Conservation (phyloP, 2,329 filamentous ascomycete species). For the Fusarium buharicum region DNA sequence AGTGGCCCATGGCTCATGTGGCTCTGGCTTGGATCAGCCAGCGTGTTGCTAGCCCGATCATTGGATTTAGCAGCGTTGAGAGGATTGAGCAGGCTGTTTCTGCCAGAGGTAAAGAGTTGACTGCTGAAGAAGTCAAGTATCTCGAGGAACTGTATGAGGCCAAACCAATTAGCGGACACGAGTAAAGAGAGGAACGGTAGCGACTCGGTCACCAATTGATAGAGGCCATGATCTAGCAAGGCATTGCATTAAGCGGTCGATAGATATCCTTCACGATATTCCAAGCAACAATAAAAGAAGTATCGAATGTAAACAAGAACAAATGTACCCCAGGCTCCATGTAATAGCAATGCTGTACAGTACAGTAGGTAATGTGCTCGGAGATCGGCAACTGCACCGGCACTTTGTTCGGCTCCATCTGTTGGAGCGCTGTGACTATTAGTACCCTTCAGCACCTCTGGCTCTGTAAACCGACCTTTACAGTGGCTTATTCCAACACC, state of each 20-base stretch:
- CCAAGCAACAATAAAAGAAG: too few relatives aligned
- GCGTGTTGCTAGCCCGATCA: conserved; percentile 24
- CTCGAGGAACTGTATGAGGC: conserved; percentile 32
- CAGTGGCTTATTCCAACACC: not conserved
- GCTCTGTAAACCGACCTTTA: not conserved
- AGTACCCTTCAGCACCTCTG: not conserved
- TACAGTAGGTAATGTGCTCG: not conserved
- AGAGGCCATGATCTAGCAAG: too few relatives aligned
- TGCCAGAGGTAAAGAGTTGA: conserved; percentile 19
- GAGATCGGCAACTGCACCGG: conserved; percentile 11
- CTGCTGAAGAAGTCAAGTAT: conserved; percentile 18
- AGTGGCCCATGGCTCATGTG: conserved; percentile 34
- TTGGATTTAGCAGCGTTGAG: conserved; percentile 32
- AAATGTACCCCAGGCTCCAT: too few relatives aligned
- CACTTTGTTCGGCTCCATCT: conserved; percentile 9
- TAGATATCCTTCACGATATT: too few relatives aligned
- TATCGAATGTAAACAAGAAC: too few relatives aligned
- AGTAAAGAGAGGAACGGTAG: too few relatives aligned
- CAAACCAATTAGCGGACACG: conserved; percentile 24
- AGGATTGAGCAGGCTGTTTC: conserved; percentile 33
- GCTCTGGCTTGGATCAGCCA: conserved; percentile 32
- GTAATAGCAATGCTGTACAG: too few relatives aligned
- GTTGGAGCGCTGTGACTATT: not conserved
- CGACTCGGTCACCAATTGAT: too few relatives aligned
- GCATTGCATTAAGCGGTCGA: too few relatives aligned